Evolutionary conservation across 495 filamentous ascomycete species (phyloP).

Genomic region (Aspergillus conjunctus): DNA sequence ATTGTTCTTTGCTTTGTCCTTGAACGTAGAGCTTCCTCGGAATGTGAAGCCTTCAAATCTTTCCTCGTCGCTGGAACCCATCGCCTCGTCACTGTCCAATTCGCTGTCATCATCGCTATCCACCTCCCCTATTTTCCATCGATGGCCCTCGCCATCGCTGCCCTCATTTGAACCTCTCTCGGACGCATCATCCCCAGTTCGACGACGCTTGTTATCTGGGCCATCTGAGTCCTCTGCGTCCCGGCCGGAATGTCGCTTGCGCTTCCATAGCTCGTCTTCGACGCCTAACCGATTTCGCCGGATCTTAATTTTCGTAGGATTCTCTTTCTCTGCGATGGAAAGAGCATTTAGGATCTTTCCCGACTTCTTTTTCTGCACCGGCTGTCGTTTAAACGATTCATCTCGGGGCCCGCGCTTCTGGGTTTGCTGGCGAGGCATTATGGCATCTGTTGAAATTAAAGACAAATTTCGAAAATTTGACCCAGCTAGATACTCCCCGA

Average conservation of each 20-base stretch:
- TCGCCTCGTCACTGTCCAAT: constrained; percentile 89
- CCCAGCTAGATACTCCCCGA: constrained; percentile 6
- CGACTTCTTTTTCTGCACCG: constrained; percentile 50
- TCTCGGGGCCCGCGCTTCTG: constrained; percentile 51
- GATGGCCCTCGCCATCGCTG: constrained; percentile 84
- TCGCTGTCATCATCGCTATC: constrained; percentile 79
- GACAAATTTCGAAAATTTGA: constrained; percentile 11
- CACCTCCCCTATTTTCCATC: constrained; percentile 80
- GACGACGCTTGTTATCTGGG: constrained; percentile 48
- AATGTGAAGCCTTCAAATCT: constrained; percentile 76
- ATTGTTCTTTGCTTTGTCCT: constrained; percentile 42
- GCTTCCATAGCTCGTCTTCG: constrained; percentile 50
- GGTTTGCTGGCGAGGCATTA: constrained; percentile 71
- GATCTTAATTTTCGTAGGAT: constrained; percentile 52
- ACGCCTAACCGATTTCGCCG: constrained; percentile 61
- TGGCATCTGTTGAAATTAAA: constrained; percentile 22
- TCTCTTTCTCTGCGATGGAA: constrained; percentile 72
- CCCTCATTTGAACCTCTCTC: constrained; percentile 55
- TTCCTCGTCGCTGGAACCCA: constrained; percentile 87
- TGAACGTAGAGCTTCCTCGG: constrained; percentile 62
- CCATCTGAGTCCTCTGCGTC: constrained; percentile 54
- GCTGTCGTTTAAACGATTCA: constrained; percentile 44
- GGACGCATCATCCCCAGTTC: constrained; percentile 37
- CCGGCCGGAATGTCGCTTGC: constrained; percentile 43
- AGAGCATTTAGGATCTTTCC: constrained; percentile 78